phyloP scores from a whole-genome alignment of 208 protist genomes.

The Willaertia magna region DNA sequence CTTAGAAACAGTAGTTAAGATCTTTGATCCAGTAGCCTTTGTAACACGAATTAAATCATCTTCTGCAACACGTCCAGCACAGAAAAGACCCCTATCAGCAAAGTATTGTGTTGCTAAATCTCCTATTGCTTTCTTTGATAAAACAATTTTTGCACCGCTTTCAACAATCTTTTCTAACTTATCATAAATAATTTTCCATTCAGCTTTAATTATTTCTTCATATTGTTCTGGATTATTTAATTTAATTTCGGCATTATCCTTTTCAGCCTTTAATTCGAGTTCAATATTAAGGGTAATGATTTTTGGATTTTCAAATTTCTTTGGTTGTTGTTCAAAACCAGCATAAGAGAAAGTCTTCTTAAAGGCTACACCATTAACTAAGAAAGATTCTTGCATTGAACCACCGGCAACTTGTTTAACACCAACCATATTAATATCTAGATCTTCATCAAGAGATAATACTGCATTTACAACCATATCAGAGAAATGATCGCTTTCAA shows the following conservation, averaged over 20 bases:
- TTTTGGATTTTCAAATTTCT: slow-evolving; percentile 92
- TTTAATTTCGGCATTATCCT: slow-evolving; percentile 98
- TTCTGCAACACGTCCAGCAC: slow-evolving; percentile 93
- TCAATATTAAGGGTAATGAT: slow-evolving; percentile 98
- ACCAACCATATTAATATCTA: slow-evolving; percentile 95
- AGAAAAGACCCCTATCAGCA: slow-evolving; percentile 98
- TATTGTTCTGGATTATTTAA: slow-evolving; percentile 96
- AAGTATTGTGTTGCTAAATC: slow-evolving; percentile 99
- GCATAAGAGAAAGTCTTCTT: slow-evolving; percentile 99
- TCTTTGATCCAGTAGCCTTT: slow-evolving; percentile 83
- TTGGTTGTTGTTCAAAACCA: slow-evolving; percentile 98
- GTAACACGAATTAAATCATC: slow-evolving; percentile 83
- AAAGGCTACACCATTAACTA: slow-evolving; percentile 99
- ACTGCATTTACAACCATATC: slow-evolving; percentile 98
- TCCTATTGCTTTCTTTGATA: slow-evolving; percentile 97
- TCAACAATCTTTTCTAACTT: slow-evolving; percentile 98
- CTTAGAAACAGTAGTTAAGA: slow-evolving; percentile 94
- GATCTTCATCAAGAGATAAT: slow-evolving; percentile 74
- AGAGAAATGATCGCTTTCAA: slow-evolving; percentile 89
- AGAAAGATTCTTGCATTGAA: slow-evolving; percentile 90
- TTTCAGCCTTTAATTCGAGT: slow-evolving; percentile 99
- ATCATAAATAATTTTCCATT: slow-evolving; percentile 99
- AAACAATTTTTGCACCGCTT: slow-evolving; percentile 92
- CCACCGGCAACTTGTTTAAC: slow-evolving; percentile 99
- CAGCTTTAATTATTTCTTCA: slow-evolving; percentile 98